Conservation (phyloP, 352 stramenopile genomes). For the Pythium graminicola region DNA sequence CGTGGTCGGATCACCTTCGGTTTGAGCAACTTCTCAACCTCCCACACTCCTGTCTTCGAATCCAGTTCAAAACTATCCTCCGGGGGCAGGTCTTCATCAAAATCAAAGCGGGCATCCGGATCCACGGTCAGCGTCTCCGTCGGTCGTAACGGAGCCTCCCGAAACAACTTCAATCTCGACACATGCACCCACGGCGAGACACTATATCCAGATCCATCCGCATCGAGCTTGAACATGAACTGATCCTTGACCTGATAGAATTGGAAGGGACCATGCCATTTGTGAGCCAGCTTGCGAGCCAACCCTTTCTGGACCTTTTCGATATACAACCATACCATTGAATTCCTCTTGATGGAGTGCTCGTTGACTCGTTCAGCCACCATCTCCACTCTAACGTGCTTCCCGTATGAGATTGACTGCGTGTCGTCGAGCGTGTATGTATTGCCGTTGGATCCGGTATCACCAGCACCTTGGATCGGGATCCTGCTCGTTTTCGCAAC, state of each 20-base stretch:
- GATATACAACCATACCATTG: slow-evolving; percentile 22
- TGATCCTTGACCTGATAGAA: slow-evolving; percentile 3
- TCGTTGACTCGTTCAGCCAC: no score
- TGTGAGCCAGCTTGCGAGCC: slow-evolving; percentile 18
- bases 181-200: slow-evolving; percentile 14
- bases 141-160: background rate
- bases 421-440: background rate
- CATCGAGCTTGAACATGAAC: slow-evolving; percentile 7
- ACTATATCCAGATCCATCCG: background rate
- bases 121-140: slow-evolving; percentile 6
- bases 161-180: slow-evolving; percentile 20
- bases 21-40: slow-evolving; percentile 7
- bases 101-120: slow-evolving; percentile 8
- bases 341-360: background rate
- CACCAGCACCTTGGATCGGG: background rate
- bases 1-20: background rate
- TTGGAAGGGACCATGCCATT: slow-evolving; percentile 23
- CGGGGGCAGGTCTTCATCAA: slow-evolving; percentile 19
- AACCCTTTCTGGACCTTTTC: slow-evolving; percentile 14
- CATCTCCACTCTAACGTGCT: no score
- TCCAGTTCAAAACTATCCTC: slow-evolving; percentile 20
- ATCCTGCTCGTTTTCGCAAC: background rate
- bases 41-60: slow-evolving; percentile 8
- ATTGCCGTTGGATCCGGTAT: background rate
- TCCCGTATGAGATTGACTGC: no score